Base-by-base conservation (phyloP, 2,329 filamentous ascomycete species). In the Cordyceps fumosorosea region DNA sequence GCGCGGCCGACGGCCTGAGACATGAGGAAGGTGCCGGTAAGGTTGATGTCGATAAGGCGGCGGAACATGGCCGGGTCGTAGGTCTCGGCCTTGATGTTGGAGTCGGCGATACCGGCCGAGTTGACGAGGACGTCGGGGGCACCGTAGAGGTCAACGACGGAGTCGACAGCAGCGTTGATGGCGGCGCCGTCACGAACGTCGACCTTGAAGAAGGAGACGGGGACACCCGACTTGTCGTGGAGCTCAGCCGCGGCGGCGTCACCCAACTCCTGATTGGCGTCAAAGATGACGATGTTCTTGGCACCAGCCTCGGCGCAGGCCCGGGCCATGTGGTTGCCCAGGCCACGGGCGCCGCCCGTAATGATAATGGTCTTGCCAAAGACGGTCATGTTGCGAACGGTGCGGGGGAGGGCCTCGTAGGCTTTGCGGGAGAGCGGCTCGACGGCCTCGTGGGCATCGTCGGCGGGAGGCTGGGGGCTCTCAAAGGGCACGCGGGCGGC, bases 81-180 rank as follows among this genome's bases (percentile, higher is more conserved):
- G 22, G 80, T 85, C 81, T 92, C 89, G 56, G 89, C 89, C 74
- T 89, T 89, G 78, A 92, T 89, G 81, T 92, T 92, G 73, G 89
- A 91, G 74, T 92, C 89, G 66, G 89, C 89, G 66, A 93, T 91
- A 72, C 89, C 89, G 52, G 89, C 89, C 55, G 88, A 87, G 78
- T 91, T 91, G 77, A 93, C 82, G n/a, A 93, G 80, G 37, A 91
- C 85, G 69, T 93, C 87, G 14, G 90, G 84, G 12, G 82, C 78
- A 59, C 89, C 89, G 68, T 87, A 89, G 65, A 86, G 79, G 64
- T 85, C 79, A 50, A 85, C 83, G 47, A 90, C 84, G 63, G 84
- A 81, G 65, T 85, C 80, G 59, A 92, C 86, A 24, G 88, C 87
- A 60, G 86, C 84, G 68, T 86, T 83, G 74, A 92, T 89, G 66